Percentiles rank a stretch among this genome's conserved stretches.
phyloP scores from a whole-genome alignment of 306 rosid species.

The Calophaca sinica region DNA sequence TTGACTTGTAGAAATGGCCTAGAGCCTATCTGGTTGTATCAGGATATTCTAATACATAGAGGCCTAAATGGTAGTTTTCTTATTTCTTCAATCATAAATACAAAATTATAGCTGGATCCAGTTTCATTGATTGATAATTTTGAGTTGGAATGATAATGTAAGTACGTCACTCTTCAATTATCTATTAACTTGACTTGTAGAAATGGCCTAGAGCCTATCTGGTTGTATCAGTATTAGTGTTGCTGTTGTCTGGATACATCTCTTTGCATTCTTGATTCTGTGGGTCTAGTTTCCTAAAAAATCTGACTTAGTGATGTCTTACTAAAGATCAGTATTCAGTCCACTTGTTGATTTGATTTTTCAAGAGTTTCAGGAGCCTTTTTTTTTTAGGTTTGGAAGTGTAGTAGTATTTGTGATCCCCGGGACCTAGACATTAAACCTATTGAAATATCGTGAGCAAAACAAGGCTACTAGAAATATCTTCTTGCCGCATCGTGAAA shows the following conservation, averaged over 20 bases:
- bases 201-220: constrained; percentile 17
- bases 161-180: not conserved
- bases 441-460: constrained; percentile 6
- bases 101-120: not conserved
- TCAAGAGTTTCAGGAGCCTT: no score
- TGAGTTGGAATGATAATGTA: constrained; percentile 8
- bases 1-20: constrained; percentile 6
- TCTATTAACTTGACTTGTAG: constrained; percentile 2
- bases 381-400: no score
- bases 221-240: not conserved
- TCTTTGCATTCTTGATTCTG: constrained; percentile 9
- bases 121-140: constrained; percentile 1
- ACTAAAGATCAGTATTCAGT: not conserved
- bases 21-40: constrained; percentile 9
- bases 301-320: not conserved
- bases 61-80: not conserved
- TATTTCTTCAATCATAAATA: not conserved
- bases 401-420: no score
- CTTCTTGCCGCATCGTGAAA: not conserved
- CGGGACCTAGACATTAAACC: not conserved
- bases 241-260: not conserved
- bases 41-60: constrained; percentile 6
- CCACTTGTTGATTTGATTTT: no score
- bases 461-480: not conserved
- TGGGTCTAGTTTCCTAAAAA: not conserved